Conservation (phyloP, 2,329 filamentous ascomycete genomes). For the Colletotrichum sidae region DNA sequence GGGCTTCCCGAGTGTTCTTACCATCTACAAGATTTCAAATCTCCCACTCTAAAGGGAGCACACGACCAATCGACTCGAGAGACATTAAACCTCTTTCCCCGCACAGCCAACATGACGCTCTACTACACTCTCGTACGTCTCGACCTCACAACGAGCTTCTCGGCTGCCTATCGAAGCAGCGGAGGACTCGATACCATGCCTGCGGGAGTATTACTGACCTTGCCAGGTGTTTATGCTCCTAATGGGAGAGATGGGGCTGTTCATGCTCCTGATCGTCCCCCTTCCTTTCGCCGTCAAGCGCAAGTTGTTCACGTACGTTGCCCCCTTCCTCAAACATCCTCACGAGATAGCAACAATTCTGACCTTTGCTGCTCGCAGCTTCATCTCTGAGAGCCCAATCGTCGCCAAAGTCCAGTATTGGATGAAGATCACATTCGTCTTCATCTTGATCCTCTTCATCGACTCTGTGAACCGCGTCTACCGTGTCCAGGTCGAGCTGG, state of each 20-base stretch:
- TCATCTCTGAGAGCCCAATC: conserved; percentile 88
- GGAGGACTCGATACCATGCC: conserved; percentile 19
- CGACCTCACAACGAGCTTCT: background rate
- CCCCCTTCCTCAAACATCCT: background rate
- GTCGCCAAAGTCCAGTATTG: conserved; percentile 97
- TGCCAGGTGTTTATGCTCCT: conserved; percentile 83
- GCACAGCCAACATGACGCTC: conserved; percentile 62
- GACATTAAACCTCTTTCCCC: conserved; percentile 28
- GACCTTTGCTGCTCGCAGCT: conserved; percentile 60
- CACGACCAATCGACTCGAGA: conserved; percentile 16
- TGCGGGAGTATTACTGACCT: conserved; percentile 20
- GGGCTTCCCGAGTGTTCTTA: conserved; percentile 31
- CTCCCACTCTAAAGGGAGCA: conserved; percentile 13
- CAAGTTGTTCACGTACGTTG: conserved; percentile 79
- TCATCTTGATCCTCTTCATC: conserved; percentile 97
- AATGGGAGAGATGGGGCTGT: conserved; percentile 85
- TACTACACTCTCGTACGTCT: conserved; percentile 66
- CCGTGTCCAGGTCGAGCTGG: conserved; percentile 91
- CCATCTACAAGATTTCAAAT: background rate
- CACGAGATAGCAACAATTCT: conserved; percentile 1
- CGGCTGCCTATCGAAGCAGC: background rate
- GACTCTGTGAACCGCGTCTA: conserved; percentile 87
- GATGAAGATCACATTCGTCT: conserved; percentile 98
- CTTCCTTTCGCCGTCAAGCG: conserved; percentile 88
- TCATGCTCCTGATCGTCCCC: conserved; percentile 84